A percentile compares a stretch with the other conserved stretches of the same genome.
Conservation (phyloP, 139 green algal species). For the Klebsormidium nitens region DNA sequence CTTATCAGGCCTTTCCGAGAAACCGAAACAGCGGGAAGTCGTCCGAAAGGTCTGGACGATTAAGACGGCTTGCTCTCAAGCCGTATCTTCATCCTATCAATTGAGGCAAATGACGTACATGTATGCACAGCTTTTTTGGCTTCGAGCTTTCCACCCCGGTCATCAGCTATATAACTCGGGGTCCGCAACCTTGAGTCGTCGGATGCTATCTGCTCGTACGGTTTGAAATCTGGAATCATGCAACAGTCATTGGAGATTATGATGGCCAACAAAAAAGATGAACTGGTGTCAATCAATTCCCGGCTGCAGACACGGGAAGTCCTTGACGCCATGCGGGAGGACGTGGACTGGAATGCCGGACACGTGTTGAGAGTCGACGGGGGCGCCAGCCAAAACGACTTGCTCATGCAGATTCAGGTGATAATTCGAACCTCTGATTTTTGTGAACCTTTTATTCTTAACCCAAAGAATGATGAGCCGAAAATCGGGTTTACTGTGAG, state of each 20-base stretch:
- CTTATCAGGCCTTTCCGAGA: neutral
- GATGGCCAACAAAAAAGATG: neutral
- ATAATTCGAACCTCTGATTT: neutral
- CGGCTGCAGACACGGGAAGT: constrained; percentile 63
- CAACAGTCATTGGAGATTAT: too few relatives aligned
- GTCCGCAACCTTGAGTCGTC: too few relatives aligned
- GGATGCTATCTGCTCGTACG: too few relatives aligned
- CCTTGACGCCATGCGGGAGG: constrained; percentile 73
- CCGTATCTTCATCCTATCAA: neutral
- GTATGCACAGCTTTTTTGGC: too few relatives aligned
- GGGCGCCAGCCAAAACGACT: constrained; percentile 72
- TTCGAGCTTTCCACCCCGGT: too few relatives aligned
- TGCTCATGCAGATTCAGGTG: constrained; percentile 91
- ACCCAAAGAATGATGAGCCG: neutral
- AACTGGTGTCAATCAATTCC: neutral
- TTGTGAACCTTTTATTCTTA: neutral
- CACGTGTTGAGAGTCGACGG: constrained; percentile 81
- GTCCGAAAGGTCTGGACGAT: neutral
- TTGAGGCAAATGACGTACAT: neutral
- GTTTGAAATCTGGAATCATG: too few relatives aligned
- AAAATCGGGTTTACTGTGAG: neutral
- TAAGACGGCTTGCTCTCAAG: neutral
- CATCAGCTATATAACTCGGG: too few relatives aligned
- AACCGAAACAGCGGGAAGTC: neutral
- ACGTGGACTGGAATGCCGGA: constrained; percentile 28